Evolutionary conservation across 2,329 filamentous ascomycete genomes (phyloP).

Genomic region (Trichoderma lentiforme): DNA sequence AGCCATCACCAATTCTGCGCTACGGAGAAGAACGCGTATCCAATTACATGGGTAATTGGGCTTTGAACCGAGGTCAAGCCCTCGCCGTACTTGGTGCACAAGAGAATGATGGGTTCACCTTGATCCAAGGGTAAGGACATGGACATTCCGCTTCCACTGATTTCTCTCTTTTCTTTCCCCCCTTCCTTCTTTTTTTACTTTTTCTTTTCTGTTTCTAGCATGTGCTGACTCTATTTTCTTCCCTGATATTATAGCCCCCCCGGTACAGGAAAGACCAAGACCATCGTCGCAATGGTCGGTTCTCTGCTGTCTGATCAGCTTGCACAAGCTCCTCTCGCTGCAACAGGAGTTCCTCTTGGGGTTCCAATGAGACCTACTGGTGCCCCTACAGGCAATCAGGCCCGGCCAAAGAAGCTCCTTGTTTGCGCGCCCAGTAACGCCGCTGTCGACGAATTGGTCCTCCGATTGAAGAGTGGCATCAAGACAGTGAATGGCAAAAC

Average conservation of each 20-base stretch:
- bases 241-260: conserved; percentile 59
- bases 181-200: no score
- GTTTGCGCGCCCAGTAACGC: conserved; percentile 99
- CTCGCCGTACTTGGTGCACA: conserved; percentile 87
- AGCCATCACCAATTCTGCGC: conserved; percentile 81
- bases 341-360: conserved; percentile 33
- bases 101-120: conserved; percentile 94
- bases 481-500: conserved; percentile 69
- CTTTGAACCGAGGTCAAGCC: conserved; percentile 83
- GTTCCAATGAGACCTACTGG: conserved; percentile 30
- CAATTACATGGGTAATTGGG: conserved; percentile 70
- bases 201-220: not conserved
- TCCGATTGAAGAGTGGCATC: conserved; percentile 84
- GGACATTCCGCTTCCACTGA: no score
- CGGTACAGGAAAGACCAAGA: conserved; percentile 97
- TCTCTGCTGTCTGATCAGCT: conserved; percentile 55
- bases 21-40: conserved; percentile 73
- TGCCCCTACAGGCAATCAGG: conserved; percentile 26
- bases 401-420: conserved; percentile 72
- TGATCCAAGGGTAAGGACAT: conserved; percentile 74
- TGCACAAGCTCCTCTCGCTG: conserved; percentile 30
- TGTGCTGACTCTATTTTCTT: not conserved
- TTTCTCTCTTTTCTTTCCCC: no score
- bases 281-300: conserved; percentile 93
- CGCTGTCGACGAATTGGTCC: conserved; percentile 91